These are phyloP conservation scores for Hapsidospora chrysogenum DNA, from an alignment of 495 filamentous ascomycete genomes.

Conservation along the genomic window DNA sequence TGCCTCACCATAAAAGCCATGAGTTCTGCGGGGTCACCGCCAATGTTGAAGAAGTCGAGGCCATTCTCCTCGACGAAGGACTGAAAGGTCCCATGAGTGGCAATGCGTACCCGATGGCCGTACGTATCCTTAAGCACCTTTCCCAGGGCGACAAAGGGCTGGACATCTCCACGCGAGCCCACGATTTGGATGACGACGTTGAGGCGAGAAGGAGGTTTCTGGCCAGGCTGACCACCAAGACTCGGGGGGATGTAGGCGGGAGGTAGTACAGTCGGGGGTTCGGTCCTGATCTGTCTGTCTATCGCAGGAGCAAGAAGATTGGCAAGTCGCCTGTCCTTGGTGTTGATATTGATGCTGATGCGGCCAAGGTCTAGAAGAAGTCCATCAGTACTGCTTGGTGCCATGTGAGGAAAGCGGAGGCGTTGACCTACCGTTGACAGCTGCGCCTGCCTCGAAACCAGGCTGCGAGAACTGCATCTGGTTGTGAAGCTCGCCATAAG, in stretches of 20 bases:
- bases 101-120: conserved; percentile 53
- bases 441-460: conserved; percentile 29
- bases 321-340: conserved; percentile 45
- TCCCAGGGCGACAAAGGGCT: conserved; percentile 58
- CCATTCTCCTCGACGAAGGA: conserved; percentile 49
- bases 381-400: not conserved
- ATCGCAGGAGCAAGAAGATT: conserved; percentile 50
- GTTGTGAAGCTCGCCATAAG: conserved; percentile 26
- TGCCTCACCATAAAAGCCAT: conserved; percentile 80
- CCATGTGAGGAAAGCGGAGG: not conserved
- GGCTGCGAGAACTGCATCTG: conserved; percentile 29
- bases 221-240: conserved; percentile 38
- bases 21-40: conserved; percentile 53
- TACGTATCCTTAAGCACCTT: conserved; percentile 49
- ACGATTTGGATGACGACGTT: conserved; percentile 74
- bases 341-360: conserved; percentile 57
- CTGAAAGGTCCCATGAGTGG: conserved; percentile 51
- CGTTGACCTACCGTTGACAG: conserved; percentile 18
- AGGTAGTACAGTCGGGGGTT: conserved; percentile 25
- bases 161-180: conserved; percentile 58
- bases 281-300: conserved; percentile 34
- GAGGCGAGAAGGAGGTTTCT: conserved; percentile 37
- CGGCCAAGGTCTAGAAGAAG: conserved; percentile 40
- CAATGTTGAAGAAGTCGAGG: conserved; percentile 56
- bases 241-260: conserved; percentile 45